phyloP scores from a whole-genome alignment of 2,329 filamentous ascomycete species.

The Sporothrix curviconia region DNA sequence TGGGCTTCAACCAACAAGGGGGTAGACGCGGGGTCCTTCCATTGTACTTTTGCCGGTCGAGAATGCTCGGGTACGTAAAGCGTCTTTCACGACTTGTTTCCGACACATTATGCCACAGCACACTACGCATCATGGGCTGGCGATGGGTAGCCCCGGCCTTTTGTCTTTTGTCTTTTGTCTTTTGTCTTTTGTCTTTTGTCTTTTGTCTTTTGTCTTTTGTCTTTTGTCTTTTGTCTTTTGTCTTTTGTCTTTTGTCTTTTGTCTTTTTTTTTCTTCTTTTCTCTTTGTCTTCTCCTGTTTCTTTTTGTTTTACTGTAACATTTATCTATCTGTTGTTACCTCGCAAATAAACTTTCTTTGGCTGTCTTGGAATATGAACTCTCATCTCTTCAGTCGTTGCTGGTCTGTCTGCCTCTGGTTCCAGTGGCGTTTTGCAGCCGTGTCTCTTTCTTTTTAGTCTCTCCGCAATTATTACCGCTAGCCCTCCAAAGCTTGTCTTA shows the following conservation, averaged over 20 bases:
- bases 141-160: no score
- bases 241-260: neutral
- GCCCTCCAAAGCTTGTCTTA: no score
- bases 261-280: neutral
- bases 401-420: neutral
- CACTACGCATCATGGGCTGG: no score
- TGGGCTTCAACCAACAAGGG: slow-evolving; percentile 61
- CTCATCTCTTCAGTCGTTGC: neutral
- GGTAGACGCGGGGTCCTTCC: no score
- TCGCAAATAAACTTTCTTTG: neutral
- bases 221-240: neutral
- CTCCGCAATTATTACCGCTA: neutral
- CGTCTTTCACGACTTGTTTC: no score
- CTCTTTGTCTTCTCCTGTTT: neutral
- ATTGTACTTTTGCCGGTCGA: no score
- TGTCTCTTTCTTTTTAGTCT: neutral
- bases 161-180: no score
- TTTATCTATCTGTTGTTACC: neutral
- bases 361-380: neutral
- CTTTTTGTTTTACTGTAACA: neutral
- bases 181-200: no score
- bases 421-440: neutral
- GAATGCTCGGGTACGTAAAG: no score
- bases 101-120: no score
- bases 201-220: no score